phyloP scores from a whole-genome alignment of 441 rosid genomes.

The Populus trichocarpa region DNA sequence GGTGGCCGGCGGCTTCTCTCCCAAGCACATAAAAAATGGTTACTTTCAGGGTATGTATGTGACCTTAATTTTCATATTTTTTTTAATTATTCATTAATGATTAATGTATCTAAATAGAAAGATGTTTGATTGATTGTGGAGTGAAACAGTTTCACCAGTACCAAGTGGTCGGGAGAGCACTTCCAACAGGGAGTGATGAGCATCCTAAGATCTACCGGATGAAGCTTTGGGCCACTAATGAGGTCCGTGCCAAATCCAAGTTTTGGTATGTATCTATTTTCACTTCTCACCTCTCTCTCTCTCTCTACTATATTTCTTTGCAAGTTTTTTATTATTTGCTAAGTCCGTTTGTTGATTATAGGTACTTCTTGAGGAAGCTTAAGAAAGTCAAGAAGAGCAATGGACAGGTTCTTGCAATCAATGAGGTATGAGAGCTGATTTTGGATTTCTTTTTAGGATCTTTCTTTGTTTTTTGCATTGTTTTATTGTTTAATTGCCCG shows the following conservation, averaged over 20 bases:
- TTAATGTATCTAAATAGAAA: not conserved
- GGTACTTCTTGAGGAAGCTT: constrained; percentile 49
- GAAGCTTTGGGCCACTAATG: constrained; percentile 50
- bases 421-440: constrained; percentile 28
- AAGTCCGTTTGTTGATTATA: not conserved
- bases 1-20: not conserved
- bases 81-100: not conserved
- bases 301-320: too few species aligned
- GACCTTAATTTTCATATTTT: not conserved
- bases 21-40: constrained; percentile 5
- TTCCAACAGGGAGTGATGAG: constrained; percentile 36
- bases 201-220: constrained; percentile 47
- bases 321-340: not conserved
- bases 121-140: not conserved
- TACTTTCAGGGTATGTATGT: constrained; percentile 14
- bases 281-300: not conserved
- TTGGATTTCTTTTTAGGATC: too few species aligned
- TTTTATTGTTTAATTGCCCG: not conserved
- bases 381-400: constrained; percentile 50
- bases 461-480: not conserved
- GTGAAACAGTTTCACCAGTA: constrained; percentile 41
- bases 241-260: constrained; percentile 46
- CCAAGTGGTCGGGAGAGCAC: constrained; percentile 45
- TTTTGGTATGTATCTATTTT: constrained; percentile 31
- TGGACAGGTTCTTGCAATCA: constrained; percentile 47